These are phyloP conservation scores for Syzygium jambos DNA, from an alignment of 345 rosid species.

Conservation along the genomic window DNA sequence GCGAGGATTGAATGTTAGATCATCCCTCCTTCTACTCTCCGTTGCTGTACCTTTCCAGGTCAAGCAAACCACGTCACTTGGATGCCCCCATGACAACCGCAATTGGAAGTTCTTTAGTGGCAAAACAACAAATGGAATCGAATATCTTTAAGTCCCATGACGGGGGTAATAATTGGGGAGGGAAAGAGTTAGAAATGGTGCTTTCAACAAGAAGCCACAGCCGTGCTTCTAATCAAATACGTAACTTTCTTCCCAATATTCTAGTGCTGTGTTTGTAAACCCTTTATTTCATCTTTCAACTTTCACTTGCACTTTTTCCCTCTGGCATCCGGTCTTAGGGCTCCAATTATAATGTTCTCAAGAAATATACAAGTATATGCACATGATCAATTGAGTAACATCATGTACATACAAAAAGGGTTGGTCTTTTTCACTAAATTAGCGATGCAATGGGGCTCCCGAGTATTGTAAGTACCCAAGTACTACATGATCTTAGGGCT, in stretches of 20 bases:
- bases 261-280: background rate
- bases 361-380: background rate
- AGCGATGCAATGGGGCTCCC: background rate
- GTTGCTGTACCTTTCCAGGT: background rate
- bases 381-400: background rate
- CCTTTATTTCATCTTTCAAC: background rate
- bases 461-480: background rate
- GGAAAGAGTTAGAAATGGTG: background rate
- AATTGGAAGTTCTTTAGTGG: background rate
- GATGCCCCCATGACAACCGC: no score
- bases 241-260: background rate
- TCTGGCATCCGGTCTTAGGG: background rate
- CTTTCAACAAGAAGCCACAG: background rate
- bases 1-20: background rate
- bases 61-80: background rate
- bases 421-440: background rate
- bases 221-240: background rate
- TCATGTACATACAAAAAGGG: background rate
- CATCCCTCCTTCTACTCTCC: background rate
- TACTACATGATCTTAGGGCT: background rate
- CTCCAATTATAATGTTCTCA: background rate
- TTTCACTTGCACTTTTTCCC: background rate
- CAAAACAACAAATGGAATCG: background rate
- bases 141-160: background rate
- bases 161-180: background rate